Conservation (phyloP, 257 asterid genomes). For the Cynanchum wilfordii region DNA sequence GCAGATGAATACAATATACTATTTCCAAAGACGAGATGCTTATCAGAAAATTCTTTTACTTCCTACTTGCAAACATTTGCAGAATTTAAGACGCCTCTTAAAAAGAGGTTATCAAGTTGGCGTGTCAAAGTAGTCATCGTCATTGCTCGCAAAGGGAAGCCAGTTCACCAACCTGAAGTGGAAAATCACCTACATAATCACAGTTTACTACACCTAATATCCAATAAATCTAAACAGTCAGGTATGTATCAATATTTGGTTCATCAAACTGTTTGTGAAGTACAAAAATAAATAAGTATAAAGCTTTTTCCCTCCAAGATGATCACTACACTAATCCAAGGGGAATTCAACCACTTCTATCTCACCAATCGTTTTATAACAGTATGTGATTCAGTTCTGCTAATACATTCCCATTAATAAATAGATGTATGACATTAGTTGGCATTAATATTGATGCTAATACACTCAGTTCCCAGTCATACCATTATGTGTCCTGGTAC, state of each 20-base stretch:
- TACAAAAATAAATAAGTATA: neutral
- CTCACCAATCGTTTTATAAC: neutral
- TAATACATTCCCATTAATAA: neutral
- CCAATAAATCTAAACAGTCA: neutral
- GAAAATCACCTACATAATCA: neutral
- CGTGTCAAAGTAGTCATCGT: neutral
- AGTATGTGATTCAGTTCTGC: neutral
- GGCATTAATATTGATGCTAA: neutral
- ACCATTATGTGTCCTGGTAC: neutral
- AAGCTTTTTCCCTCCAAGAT: neutral
- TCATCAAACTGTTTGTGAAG: neutral
- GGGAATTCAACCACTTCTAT: neutral
- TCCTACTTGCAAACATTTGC: neutral
- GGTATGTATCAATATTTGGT: neutral
- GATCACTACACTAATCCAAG: neutral
- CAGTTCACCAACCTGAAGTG: neutral
- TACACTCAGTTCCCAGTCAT: neutral
- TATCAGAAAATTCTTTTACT: neutral
- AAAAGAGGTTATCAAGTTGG: neutral
- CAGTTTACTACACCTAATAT: neutral
- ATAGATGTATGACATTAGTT: neutral
- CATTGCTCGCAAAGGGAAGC: neutral
- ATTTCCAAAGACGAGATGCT: neutral
- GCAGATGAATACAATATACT: neutral
- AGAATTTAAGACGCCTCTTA: neutral